A percentile compares a stretch with the other conserved stretches of the same genome.
Conservation (phyloP, 139 green algal genomes). For the Ostreobium quekettii region DNA sequence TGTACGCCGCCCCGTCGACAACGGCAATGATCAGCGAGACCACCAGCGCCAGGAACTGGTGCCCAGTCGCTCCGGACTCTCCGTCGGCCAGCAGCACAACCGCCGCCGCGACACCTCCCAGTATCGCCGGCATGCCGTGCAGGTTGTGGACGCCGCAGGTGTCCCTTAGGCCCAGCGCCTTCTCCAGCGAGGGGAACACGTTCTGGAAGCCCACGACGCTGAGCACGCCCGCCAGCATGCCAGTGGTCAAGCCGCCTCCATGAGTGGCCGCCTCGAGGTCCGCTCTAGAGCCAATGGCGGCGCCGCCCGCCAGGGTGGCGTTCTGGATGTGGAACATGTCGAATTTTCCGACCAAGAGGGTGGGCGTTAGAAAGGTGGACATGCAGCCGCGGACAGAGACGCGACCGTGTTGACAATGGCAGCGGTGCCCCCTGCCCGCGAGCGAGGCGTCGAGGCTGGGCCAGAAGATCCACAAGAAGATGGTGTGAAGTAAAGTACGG, state of each 20-base stretch:
- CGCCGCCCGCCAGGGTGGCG: slow-evolving; percentile 47
- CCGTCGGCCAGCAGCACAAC: too few relatives aligned
- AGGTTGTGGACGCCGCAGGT: slow-evolving; percentile 66
- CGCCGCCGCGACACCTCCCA: too few relatives aligned
- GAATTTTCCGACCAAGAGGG: slow-evolving; percentile 28
- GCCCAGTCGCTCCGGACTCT: too few relatives aligned
- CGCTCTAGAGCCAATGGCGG: slow-evolving; percentile 50
- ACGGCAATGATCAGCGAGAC: too few relatives aligned
- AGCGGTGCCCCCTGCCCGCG: slow-evolving; percentile 20
- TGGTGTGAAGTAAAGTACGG: too few relatives aligned
- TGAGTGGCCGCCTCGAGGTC: slow-evolving; percentile 35
- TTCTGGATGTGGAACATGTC: slow-evolving; percentile 56
- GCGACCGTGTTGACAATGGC: slow-evolving; percentile 50
- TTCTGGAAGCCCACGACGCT: slow-evolving; percentile 37
- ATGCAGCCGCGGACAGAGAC: slow-evolving; percentile 38
- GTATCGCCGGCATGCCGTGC: slow-evolving; percentile 48
- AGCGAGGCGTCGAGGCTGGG: slow-evolving; percentile 55
- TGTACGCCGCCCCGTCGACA: too few relatives aligned
- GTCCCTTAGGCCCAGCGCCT: slow-evolving; percentile 41
- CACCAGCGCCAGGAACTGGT: too few relatives aligned
- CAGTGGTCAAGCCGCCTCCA: slow-evolving; percentile 37
- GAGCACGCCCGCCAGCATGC: slow-evolving; percentile 36
- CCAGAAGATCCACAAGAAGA: slow-evolving; percentile 36
- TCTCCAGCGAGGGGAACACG: slow-evolving; percentile 35
- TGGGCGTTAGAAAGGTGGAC: slow-evolving; percentile 34